phyloP scores from a whole-genome alignment of 805 yeast genomes.

The Wickerhamiella sorbophila region DNA sequence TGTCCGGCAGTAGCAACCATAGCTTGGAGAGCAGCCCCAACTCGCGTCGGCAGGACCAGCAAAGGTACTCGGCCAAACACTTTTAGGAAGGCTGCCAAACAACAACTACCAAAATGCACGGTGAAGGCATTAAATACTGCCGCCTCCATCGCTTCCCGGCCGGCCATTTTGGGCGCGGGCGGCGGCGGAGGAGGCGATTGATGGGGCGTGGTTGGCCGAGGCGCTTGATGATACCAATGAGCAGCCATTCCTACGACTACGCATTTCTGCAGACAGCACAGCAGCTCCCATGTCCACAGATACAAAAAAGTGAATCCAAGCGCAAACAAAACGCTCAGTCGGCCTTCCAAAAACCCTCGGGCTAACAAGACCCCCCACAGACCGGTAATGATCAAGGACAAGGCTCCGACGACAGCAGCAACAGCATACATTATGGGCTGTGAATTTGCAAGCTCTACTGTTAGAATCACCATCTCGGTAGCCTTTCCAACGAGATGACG shows the following conservation, averaged over 20 bases:
- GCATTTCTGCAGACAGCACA: conserved; percentile 27
- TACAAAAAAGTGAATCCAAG: conserved; percentile 25
- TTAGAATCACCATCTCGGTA: conserved; percentile 24
- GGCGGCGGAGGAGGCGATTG: conserved; percentile 4
- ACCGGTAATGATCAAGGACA: conserved; percentile 23
- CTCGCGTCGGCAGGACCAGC: conserved; percentile 24
- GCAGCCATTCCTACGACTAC: conserved; percentile 25
- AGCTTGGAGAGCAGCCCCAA: conserved; percentile 16
- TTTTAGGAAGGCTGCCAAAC: conserved; percentile 22
- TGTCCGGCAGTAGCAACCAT: conserved; percentile 18
- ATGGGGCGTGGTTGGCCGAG: conserved; percentile 5
- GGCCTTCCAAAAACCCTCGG: conserved; percentile 22
- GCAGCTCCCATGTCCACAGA: conserved; percentile 31
- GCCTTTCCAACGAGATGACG: conserved; percentile 13
- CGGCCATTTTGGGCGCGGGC: conserved; percentile 6
- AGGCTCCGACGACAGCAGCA: conserved; percentile 19
- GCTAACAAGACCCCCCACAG: conserved; percentile 26
- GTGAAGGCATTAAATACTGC: conserved; percentile 20
- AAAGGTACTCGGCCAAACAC: conserved; percentile 26
- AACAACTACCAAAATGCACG: conserved; percentile 26
- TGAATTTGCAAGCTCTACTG: conserved; percentile 24
- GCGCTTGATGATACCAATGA: conserved; percentile 27
- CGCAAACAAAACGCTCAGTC: conserved; percentile 15
- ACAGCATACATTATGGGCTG: conserved; percentile 22
- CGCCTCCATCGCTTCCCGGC: conserved; percentile 11